Evolutionary conservation across 257 asterid genomes (phyloP), one percentile per base, ranked within the genome.

Genomic region (Jacaranda copaia): DNA sequence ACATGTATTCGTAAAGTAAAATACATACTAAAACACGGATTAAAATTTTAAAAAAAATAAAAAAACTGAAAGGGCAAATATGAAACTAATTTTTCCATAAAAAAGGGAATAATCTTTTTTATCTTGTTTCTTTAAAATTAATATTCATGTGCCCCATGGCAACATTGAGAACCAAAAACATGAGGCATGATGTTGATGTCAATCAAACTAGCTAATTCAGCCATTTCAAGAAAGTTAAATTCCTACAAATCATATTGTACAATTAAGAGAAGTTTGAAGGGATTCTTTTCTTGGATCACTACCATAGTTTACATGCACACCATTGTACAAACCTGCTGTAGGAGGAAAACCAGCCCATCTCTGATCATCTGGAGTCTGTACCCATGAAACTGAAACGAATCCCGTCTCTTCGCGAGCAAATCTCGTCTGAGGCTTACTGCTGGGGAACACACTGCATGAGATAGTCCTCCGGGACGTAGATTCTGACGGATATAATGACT

Each of bases 391-490:
- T 68, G 68, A 70, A 43, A 87, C 82, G 16, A 77, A 67, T 9
- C 86, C 89, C 60, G 61, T 85, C 73, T 82, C 85, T 68, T 88
- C 91, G 0, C 80, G 69, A 6, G 80, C 89, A 58, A 84, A 89
- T 52, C 91, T 80, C 13, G 93, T 85, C 69, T 75, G 85, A 14
- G 85, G 64, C 73, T 58, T 82, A 66, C 89, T 84, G 51, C 77
- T 77, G 4, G 88, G 84, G 35, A 88, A 82, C 77, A 81, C 79
- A 40, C 87, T 84, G 82, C 89, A 85, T 8, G 92, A 87, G 43
- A 83, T 77, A 5, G 84, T 80, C 57, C 84, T 83, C 51, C 74
- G 88, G 61, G 91, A 74, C 5, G 85, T 67, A 48, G 82, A 68
- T 5, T 86, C 88, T 10, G 85, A 73, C 1, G 87, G 82, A 70